Conservation (phyloP, 805 yeast species). For the Candida argentea region DNA sequence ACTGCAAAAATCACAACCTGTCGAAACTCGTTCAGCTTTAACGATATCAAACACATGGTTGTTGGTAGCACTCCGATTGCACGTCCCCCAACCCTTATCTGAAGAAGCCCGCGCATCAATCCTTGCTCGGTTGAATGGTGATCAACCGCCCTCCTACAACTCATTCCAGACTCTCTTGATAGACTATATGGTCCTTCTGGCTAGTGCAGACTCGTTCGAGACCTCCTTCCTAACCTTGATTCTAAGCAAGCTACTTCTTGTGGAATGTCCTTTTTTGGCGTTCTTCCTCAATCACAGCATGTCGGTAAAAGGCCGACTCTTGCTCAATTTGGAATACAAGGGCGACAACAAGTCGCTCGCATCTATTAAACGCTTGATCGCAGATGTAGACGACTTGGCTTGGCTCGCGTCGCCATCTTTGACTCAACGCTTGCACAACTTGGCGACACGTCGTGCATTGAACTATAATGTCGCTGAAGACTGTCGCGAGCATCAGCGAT, state of each 20-base stretch:
- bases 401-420: slow-evolving; percentile 19
- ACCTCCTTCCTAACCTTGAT: slow-evolving; percentile 20
- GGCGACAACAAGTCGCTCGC: slow-evolving; percentile 15
- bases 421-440: slow-evolving; percentile 18
- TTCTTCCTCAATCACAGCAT: slow-evolving; percentile 15
- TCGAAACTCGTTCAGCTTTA: neutral
- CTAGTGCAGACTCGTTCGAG: slow-evolving; percentile 24
- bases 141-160: neutral
- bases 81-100: slow-evolving; percentile 14
- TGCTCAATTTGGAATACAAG: slow-evolving; percentile 20
- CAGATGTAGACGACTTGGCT: slow-evolving; percentile 21
- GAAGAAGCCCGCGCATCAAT: slow-evolving; percentile 9
- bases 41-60: slow-evolving; percentile 13
- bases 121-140: slow-evolving; percentile 10
- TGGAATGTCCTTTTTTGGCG: slow-evolving; percentile 11
- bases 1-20: neutral
- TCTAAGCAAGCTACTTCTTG: slow-evolving; percentile 16
- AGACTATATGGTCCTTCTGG: slow-evolving; percentile 18
- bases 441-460: slow-evolving; percentile 13
- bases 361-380: slow-evolving; percentile 16
- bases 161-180: slow-evolving; percentile 8
- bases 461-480: slow-evolving; percentile 14
- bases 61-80: slow-evolving; percentile 18
- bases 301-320: slow-evolving; percentile 14
- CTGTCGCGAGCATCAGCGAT: too few relatives aligned